Percentiles rank a stretch among this genome's conserved stretches.
Conservation (phyloP, 176 grass and related monocot species). For the Raddia guianensis region DNA sequence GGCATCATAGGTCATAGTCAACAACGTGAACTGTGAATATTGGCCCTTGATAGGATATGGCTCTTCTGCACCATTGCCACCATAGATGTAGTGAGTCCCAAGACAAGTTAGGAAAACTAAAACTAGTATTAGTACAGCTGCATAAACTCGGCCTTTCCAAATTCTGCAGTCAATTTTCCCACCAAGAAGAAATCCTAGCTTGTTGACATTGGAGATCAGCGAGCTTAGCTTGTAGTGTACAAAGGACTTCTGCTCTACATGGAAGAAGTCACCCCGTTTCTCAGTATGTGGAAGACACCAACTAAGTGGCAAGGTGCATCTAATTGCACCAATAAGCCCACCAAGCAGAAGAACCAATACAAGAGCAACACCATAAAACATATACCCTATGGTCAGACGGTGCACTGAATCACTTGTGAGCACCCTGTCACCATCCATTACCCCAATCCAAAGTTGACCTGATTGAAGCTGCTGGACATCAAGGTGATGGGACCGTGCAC, state of each 20-base stretch:
- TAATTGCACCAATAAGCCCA: constrained; percentile 62
- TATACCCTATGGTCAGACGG: constrained; percentile 52
- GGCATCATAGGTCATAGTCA: constrained; percentile 92
- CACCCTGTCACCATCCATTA: constrained; percentile 90
- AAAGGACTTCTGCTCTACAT: constrained; percentile 36
- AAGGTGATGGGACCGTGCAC: constrained; percentile 79
- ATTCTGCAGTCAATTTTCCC: constrained; percentile 60
- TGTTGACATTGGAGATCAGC: constrained; percentile 48
- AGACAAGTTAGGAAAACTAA: constrained; percentile 58
- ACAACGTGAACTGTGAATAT: constrained; percentile 85
- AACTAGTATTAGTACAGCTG: constrained; percentile 39
- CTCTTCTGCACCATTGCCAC: constrained; percentile 68
- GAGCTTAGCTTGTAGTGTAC: constrained; percentile 51
- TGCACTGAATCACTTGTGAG: constrained; percentile 53
- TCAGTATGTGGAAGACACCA: constrained; percentile 54
- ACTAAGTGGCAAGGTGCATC: constrained; percentile 56
- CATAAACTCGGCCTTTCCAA: constrained; percentile 49
- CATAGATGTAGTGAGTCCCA: constrained; percentile 75
- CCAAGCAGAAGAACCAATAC: constrained; percentile 62
- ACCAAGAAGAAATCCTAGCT: constrained; percentile 49
- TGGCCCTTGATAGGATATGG: constrained; percentile 66
- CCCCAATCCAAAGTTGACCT: constrained; percentile 69
- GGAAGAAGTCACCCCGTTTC: constrained; percentile 54
- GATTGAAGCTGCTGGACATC: constrained; percentile 71
- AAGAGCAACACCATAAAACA: constrained; percentile 55